These are phyloP conservation scores for Coemansia javaensis DNA, from an alignment of 192 early-diverging fungal species.

Conservation along the genomic window DNA sequence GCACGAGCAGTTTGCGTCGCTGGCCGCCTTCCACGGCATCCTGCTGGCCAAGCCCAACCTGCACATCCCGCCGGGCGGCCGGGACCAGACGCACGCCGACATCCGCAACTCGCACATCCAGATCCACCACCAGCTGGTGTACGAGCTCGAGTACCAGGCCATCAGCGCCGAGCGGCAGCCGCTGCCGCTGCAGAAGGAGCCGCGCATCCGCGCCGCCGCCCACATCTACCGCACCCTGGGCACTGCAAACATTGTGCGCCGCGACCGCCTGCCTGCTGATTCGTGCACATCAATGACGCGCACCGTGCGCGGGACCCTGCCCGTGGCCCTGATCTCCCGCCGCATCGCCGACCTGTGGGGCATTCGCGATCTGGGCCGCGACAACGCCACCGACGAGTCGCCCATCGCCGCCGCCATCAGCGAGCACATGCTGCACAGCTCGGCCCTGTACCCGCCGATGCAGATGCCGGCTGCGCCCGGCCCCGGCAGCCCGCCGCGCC, in stretches of 20 bases:
- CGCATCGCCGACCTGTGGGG: conserved; percentile 29
- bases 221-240: conserved; percentile 10
- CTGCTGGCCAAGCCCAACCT: conserved; percentile 4
- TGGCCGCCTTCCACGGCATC: conserved; percentile 15
- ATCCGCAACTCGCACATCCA: conserved; percentile 46
- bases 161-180: conserved; percentile 1
- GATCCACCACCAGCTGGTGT: conserved; percentile 42
- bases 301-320: conserved; percentile 26
- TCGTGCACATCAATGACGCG: background rate
- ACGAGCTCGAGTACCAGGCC: conserved; percentile 28
- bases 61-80: background rate
- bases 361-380: conserved; percentile 12
- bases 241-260: conserved; percentile 25
- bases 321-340: conserved; percentile 15
- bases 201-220: conserved; percentile 20
- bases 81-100: conserved; percentile 3
- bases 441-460: background rate
- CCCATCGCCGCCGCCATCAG: background rate
- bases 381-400: conserved; percentile 1
- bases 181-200: conserved; percentile 1
- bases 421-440: background rate
- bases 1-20: background rate
- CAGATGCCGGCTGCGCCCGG: background rate
- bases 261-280: conserved; percentile 11
- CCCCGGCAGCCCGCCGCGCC: background rate